Base-by-base conservation (phyloP, 129 eudicot species). In the Escallonia herrerae region DNA sequence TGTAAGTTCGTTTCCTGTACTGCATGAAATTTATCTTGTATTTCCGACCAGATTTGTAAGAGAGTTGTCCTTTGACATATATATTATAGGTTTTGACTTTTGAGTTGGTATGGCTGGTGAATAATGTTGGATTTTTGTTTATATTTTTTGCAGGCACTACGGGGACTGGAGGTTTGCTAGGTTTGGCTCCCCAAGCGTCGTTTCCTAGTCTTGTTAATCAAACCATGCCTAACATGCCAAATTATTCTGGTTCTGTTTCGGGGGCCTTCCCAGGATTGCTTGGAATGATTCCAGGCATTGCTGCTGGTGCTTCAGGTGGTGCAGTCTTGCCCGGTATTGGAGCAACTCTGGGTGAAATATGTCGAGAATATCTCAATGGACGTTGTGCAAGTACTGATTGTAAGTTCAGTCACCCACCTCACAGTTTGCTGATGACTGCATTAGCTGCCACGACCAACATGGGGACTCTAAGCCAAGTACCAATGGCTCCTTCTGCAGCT, bases 401-500 rank as follows among this genome's bases (percentile, higher is more conserved):
- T 62, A 89, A 82, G 66, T 82, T 89, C n/a, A 83, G 66, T 68
- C 99, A 94, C 70, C 99, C 99, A 3, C 91, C 95, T 44, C 97
- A 94, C 73, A 86, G 68, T 79, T 71, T 94, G 62, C 78, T 94
- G 62, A 86, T 84, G 95, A 86, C 95, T 73, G 97, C 99, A 62
- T 63, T 94, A 72, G 93, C 97, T 74, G 90, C 99, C 61, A 77
- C 95, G 5, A 80, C 93, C 47, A 80, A 83, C 51, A 89, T 89
- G 93, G 97, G 99, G 66, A 83, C 83, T 66, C 80, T 86, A 22
- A 94, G 93, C 72, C 99, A 89, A 82, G 97, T 85, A 33, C 97
- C 98, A 2, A 93, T 93, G 98, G 95, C 99, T 8, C 99, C 99
- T 60, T 86, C 99, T 80, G 99, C 99, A 58, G 99, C 99, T 74